phyloP scores from a whole-genome alignment of 1,284 basidiomycete species.

The Taiwanofungus camphoratus region DNA sequence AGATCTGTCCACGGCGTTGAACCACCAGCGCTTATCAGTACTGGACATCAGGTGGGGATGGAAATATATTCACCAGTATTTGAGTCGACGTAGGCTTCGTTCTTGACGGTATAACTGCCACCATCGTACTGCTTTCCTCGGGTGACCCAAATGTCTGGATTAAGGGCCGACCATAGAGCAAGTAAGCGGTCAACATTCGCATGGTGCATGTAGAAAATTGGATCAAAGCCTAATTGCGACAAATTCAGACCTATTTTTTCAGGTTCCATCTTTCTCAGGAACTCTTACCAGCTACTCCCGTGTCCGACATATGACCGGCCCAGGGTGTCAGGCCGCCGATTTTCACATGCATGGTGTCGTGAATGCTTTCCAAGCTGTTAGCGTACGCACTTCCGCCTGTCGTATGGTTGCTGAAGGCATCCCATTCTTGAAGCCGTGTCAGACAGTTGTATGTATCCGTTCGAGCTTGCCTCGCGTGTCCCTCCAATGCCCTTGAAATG shows the following conservation, averaged over 20 bases:
- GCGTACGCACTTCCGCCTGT: conserved; percentile 30
- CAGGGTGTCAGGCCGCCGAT: conserved; percentile 28
- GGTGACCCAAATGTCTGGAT: conserved; percentile 34
- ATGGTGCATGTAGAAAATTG: conserved; percentile 47
- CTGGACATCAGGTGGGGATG: no score
- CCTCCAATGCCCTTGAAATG: no score
- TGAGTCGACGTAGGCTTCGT: conserved; percentile 26
- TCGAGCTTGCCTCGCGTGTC: conserved; percentile 1
- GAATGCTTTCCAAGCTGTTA: conserved; percentile 45
- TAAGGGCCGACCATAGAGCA: conserved; percentile 39
- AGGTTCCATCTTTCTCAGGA: background rate
- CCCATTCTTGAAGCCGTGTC: conserved; percentile 34
- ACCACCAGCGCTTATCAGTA: no score
- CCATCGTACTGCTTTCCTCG: conserved; percentile 23
- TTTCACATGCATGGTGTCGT: conserved; percentile 39
- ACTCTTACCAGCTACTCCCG: conserved; percentile 28
- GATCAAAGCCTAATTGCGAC: conserved; percentile 35
- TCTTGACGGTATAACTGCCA: conserved; percentile 33
- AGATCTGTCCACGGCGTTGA: conserved; percentile 22
- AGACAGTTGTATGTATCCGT: conserved; percentile 34
- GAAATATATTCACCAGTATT: conserved; percentile 36
- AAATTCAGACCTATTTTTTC: background rate
- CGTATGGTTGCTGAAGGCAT: conserved; percentile 41
- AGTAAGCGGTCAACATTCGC: conserved; percentile 42
- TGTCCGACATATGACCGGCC: conserved; percentile 38